A percentile compares a stretch with the other conserved stretches of the same genome.
These are phyloP conservation scores for Phytopythium ostracodes DNA, from an alignment of 352 stramenopile species.

Conservation along the genomic window DNA sequence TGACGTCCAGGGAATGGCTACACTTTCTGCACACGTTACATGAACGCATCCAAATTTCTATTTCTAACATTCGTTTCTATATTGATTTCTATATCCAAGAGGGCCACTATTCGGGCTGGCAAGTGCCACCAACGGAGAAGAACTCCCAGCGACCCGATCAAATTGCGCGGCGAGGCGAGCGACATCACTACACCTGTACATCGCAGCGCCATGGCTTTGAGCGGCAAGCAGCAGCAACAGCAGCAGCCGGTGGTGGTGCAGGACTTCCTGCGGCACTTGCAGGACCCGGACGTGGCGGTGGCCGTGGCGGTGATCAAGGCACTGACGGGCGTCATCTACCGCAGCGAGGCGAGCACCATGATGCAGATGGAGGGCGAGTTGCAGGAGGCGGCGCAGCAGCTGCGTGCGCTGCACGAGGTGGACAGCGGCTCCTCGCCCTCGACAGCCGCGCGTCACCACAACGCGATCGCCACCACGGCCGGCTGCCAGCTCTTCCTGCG, in stretches of 20 bases:
- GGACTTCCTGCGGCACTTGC: slow-evolving; percentile 70
- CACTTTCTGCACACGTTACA: too few relatives aligned
- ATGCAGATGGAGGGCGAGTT: slow-evolving; percentile 94
- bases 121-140: too few relatives aligned
- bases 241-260: slow-evolving; percentile 40
- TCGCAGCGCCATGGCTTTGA: background rate
- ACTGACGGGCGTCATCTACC: slow-evolving; percentile 89
- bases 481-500: slow-evolving; percentile 93
- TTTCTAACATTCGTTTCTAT: too few relatives aligned
- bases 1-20: too few relatives aligned
- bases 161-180: too few relatives aligned
- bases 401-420: slow-evolving; percentile 54
- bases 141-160: too few relatives aligned
- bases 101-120: too few relatives aligned
- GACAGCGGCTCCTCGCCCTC: slow-evolving; percentile 27
- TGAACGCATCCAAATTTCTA: too few relatives aligned
- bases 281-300: slow-evolving; percentile 80
- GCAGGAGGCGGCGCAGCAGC: slow-evolving; percentile 73
- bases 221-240: background rate
- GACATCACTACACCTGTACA: too few relatives aligned
- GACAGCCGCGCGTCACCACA: slow-evolving; percentile 51
- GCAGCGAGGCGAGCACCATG: slow-evolving; percentile 92
- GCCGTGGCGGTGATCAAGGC: slow-evolving; percentile 94
- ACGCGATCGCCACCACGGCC: slow-evolving; percentile 88
- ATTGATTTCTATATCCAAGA: too few relatives aligned